phyloP scores from a whole-genome alignment of 1,284 basidiomycete genomes.

The Sanghuangporus sanghuang region DNA sequence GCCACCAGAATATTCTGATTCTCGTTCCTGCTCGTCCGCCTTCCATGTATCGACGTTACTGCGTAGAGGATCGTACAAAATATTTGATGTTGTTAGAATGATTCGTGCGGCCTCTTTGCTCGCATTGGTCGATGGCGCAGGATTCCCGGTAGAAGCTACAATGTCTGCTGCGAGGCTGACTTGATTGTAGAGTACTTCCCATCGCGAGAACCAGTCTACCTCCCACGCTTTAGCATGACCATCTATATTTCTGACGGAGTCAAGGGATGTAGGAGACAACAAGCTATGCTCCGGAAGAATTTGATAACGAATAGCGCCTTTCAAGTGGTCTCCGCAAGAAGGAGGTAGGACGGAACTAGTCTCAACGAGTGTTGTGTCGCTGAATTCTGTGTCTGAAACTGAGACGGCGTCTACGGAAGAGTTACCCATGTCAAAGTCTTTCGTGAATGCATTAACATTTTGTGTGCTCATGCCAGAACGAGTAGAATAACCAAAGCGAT shows the following conservation, averaged over 20 bases:
- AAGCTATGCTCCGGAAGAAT: background rate
- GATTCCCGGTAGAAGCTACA: background rate
- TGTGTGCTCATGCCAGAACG: background rate
- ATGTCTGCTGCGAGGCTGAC: slow-evolving; percentile 12
- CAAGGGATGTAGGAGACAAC: background rate
- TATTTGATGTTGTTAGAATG: slow-evolving; percentile 3
- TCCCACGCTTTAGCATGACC: slow-evolving; percentile 6
- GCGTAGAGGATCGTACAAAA: slow-evolving; percentile 4
- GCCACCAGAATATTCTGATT: background rate
- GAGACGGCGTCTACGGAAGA: slow-evolving; percentile 8
- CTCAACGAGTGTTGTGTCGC: slow-evolving; percentile 9
- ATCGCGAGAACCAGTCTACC: slow-evolving; percentile 14
- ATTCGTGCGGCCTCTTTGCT: slow-evolving; percentile 10
- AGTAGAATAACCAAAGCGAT: background rate
- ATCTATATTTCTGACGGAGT: background rate
- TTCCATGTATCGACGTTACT: background rate
- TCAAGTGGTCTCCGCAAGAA: background rate
- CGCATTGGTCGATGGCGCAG: background rate
- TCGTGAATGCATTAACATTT: background rate
- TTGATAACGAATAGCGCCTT: background rate
- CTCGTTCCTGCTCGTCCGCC: background rate
- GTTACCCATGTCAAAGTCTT: slow-evolving; percentile 4
- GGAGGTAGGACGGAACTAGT: background rate
- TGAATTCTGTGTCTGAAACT: slow-evolving; percentile 6
- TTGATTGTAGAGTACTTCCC: slow-evolving; percentile 17